Conservation (phyloP, 2,329 filamentous ascomycete genomes). For the Trichoderma atrobrunneum region DNA sequence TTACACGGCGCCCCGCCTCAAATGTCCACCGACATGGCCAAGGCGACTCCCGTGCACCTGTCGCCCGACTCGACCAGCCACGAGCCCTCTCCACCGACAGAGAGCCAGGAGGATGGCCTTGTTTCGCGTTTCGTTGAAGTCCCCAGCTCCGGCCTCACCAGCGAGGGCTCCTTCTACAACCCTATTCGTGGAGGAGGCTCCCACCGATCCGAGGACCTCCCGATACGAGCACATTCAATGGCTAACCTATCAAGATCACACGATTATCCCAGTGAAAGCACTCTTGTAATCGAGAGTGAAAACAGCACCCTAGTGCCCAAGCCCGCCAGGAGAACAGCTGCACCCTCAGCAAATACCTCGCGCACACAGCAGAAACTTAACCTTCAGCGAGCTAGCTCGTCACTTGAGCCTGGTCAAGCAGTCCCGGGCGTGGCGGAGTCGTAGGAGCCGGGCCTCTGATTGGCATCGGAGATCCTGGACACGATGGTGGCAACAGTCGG, state of each 20-base stretch:
- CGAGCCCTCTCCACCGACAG: slow-evolving; percentile 27
- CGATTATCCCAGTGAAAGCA: slow-evolving; percentile 24
- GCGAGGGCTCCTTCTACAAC: slow-evolving; percentile 53
- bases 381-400: slow-evolving; percentile 69
- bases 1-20: slow-evolving; percentile 61
- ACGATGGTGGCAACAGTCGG: slow-evolving; percentile 48
- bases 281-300: slow-evolving; percentile 33
- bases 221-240: slow-evolving; percentile 44
- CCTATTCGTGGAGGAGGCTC: slow-evolving; percentile 29
- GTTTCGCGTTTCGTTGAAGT: slow-evolving; percentile 60
- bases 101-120: slow-evolving; percentile 45
- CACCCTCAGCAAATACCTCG: slow-evolving; percentile 53
- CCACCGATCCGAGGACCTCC: slow-evolving; percentile 33
- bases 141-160: slow-evolving; percentile 47
- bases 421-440: slow-evolving; percentile 35
- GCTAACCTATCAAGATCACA: slow-evolving; percentile 33
- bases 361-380: slow-evolving; percentile 74
- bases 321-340: slow-evolving; percentile 39
- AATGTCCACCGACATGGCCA: slow-evolving; percentile 58
- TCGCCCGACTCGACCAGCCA: slow-evolving; percentile 32
- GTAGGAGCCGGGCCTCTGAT: slow-evolving; percentile 47
- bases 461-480: slow-evolving; percentile 53
- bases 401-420: slow-evolving; percentile 61
- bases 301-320: slow-evolving; percentile 49
- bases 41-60: slow-evolving; percentile 39